Percentiles rank a stretch among this genome's conserved stretches.
These are phyloP conservation scores for Xylariales sp. DNA, from an alignment of 2,329 filamentous ascomycete species.

Conservation along the genomic window DNA sequence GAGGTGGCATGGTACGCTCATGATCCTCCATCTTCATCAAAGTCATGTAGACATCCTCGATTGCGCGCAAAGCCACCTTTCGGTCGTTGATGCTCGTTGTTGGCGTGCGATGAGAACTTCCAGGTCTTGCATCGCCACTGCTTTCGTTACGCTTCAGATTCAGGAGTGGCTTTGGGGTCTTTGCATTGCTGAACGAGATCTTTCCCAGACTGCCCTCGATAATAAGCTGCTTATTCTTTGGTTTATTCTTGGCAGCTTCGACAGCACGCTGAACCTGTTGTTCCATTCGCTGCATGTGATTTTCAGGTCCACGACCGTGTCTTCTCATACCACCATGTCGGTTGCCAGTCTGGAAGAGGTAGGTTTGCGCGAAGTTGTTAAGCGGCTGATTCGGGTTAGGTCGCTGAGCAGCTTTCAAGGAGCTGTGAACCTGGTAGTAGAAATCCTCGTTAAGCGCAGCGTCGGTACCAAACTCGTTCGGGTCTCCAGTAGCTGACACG, in stretches of 20 bases:
- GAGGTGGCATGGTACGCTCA: constrained; percentile 68
- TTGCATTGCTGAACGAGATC: constrained; percentile 98
- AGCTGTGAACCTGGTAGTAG: constrained; percentile 96
- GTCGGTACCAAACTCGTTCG: constrained; percentile 74
- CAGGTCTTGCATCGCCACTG: constrained; percentile 50
- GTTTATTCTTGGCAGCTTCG: constrained; percentile 93
- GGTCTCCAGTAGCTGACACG: constrained; percentile 84
- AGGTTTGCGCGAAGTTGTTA: constrained; percentile 96
- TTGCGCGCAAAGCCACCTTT: constrained; percentile 78
- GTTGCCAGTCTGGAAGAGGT: constrained; percentile 89
- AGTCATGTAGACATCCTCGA: constrained; percentile 81
- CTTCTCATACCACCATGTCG: constrained; percentile 70
- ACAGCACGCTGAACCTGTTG: constrained; percentile 97
- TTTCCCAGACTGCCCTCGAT: constrained; percentile 95
- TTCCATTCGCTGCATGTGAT: constrained; percentile 98
- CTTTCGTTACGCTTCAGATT: constrained; percentile 89
- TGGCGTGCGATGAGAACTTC: constrained; percentile 37
- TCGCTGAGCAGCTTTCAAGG: constrained; percentile 83
- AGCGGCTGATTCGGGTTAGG: constrained; percentile 90
- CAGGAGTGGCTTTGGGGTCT: constrained; percentile 89
- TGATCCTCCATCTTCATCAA: constrained; percentile 95
- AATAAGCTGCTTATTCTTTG: constrained; percentile 95
- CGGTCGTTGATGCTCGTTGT: constrained; percentile 57
- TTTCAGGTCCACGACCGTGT: constrained; percentile 80
- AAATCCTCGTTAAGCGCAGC: constrained; percentile 87